A percentile compares a stretch with the other conserved stretches of the same genome.
Evolutionary conservation across 768 basidiomycete genomes (phyloP).

Genomic region (Hericium coralloides): DNA sequence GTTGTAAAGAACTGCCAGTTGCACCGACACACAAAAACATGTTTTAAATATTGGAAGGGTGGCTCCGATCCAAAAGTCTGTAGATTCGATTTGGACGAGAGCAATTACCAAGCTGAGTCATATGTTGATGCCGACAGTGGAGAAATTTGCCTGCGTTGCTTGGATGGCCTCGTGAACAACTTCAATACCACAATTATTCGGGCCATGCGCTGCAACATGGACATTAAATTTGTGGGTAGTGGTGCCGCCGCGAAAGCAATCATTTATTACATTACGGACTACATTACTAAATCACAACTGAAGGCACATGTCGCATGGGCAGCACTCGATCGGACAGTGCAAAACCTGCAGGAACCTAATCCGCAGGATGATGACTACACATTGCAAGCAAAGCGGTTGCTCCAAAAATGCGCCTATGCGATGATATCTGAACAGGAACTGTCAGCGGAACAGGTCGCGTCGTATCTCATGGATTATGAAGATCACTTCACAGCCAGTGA

Average conservation of each 20-base stretch:
- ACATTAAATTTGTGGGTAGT: slow-evolving; percentile 37
- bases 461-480: too few species aligned
- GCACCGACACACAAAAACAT: slow-evolving; percentile 26
- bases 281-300: slow-evolving; percentile 36
- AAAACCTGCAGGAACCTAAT: slow-evolving; percentile 12
- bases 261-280: slow-evolving; percentile 39
- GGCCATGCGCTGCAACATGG: slow-evolving; percentile 33
- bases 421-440: too few species aligned
- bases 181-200: slow-evolving; percentile 22
- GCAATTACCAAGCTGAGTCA: background rate
- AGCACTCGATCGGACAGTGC: slow-evolving; percentile 26
- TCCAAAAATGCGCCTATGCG: too few species aligned
- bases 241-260: slow-evolving; percentile 33
- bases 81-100: slow-evolving; percentile 22
- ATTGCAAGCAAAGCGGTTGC: too few species aligned
- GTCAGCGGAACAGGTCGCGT: too few species aligned
- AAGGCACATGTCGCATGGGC: slow-evolving; percentile 33
- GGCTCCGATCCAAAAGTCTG: slow-evolving; percentile 15
- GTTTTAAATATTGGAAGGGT: slow-evolving; percentile 29
- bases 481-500: too few species aligned
- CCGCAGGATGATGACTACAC: background rate
- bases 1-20: slow-evolving; percentile 21
- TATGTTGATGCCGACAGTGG: slow-evolving; percentile 24
- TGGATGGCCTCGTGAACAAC: slow-evolving; percentile 35
- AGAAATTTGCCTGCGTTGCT: slow-evolving; percentile 21